Conservation (phyloP, 805 yeast genomes). For the Saccharomycopsis selenospora region DNA sequence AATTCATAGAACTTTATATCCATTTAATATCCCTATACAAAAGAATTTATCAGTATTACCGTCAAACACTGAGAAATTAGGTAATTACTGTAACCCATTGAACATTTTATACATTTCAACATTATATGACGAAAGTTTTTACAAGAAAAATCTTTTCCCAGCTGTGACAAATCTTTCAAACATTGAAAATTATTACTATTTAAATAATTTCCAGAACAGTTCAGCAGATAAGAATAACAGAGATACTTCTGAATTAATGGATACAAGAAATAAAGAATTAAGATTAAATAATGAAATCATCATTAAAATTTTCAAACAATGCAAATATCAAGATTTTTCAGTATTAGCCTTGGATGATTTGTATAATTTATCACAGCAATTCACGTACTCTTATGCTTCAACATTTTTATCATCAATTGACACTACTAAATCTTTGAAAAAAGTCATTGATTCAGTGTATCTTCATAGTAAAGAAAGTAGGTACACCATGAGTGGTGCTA, state of each 20-base stretch:
- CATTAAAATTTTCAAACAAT: constrained; percentile 12
- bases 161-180: constrained; percentile 16
- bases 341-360: constrained; percentile 14
- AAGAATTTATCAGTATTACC: constrained; percentile 51
- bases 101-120: constrained; percentile 14
- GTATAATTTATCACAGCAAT: constrained; percentile 7
- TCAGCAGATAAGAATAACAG: neutral
- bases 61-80: neutral
- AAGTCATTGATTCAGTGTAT: constrained; percentile 6
- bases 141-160: constrained; percentile 15
- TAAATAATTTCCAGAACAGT: constrained; percentile 15
- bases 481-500: neutral
- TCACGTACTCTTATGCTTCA: constrained; percentile 6
- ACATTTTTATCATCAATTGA: constrained; percentile 15
- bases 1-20: constrained; percentile 38
- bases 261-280: neutral
- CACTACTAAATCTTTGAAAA: constrained; percentile 14
- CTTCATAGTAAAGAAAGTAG: neutral
- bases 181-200: constrained; percentile 14
- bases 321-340: constrained; percentile 8
- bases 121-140: constrained; percentile 18
- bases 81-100: neutral
- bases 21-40: constrained; percentile 57
- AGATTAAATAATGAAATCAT: constrained; percentile 7
- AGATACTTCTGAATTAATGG: neutral